Evolutionary conservation across 169 alveolate genomes (phyloP), one percentile per base, ranked within the genome.

Genomic region (Cryptosporidium canis): DNA sequence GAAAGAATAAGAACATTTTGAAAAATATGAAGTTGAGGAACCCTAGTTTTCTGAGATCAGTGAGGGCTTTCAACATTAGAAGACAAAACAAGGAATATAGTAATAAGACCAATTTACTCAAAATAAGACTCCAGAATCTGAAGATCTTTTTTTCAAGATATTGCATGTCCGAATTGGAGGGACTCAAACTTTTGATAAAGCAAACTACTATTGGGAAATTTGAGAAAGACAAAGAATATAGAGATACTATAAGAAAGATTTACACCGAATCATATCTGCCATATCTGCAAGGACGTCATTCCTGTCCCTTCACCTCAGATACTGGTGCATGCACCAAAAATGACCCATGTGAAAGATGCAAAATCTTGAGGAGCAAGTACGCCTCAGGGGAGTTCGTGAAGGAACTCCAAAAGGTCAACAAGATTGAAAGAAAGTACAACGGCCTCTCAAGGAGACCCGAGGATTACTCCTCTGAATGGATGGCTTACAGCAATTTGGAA

Each of bases 141-240:
- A 35, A 70, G 35, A 16, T 70, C 0, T 4, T 4, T 8, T 70
- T 70, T 47, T 70, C 84, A 14, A 70, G 35, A 14, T 55, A 70
- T 18, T 70, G 84, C 27, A 51, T 70, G 64, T 37, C 66, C 18
- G 35, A n/a, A 31, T 18, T 14, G 39, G 55, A 70, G 53, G 27
- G 44, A 55, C 18, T 29, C n/a, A 27, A 44, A 18, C 53, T 70
- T 29, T 51, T 51, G 18, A n/a, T 70, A n/a, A 51, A n/a, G 16
- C 56, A 45, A 31, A 51, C 84, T 12, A 37, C 12, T 29, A 29
- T 33, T 48, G 84, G 84, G 3, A 70, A 51, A 51, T 70, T 12
- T 51, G 31, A 12, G 39, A 48, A 5, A 4, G 53, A 66, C 21
- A 16, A 16, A n/a, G 1, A 5, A 31, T 43, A 70, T 6, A 70